Conservation (phyloP, 2,329 filamentous ascomycete species). For the Orbilia brochopaga region DNA sequence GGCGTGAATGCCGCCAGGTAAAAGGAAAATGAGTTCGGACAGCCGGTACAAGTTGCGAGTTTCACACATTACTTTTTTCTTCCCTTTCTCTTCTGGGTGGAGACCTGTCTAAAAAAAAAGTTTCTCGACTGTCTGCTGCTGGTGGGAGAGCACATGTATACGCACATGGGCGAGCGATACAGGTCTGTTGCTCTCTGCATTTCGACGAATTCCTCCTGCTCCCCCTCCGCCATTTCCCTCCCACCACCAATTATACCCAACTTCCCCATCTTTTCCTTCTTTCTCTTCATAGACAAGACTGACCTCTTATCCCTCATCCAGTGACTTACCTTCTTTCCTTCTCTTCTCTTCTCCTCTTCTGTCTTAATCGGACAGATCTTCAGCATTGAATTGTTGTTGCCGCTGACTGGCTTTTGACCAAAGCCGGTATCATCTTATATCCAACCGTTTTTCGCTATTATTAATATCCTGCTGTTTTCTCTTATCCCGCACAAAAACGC, state of each 20-base stretch:
- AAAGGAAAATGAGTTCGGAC: slow-evolving; percentile 43
- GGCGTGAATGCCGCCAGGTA: slow-evolving; percentile 21
- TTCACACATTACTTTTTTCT: slow-evolving; percentile 27
- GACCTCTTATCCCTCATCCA: slow-evolving; percentile 47
- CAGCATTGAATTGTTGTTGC: slow-evolving; percentile 47
- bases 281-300: slow-evolving; percentile 49
- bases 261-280: slow-evolving; percentile 49
- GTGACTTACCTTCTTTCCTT: slow-evolving; percentile 38
- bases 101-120: slow-evolving; percentile 46
- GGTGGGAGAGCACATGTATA: slow-evolving; percentile 26
- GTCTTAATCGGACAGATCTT: slow-evolving; percentile 17
- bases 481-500: slow-evolving; percentile 25
- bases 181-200: slow-evolving; percentile 42
- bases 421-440: slow-evolving; percentile 1
- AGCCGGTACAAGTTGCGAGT: slow-evolving; percentile 46
- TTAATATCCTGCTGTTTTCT: slow-evolving; percentile 14
- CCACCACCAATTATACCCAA: slow-evolving; percentile 48
- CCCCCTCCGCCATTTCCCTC: slow-evolving; percentile 42
- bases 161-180: slow-evolving; percentile 40
- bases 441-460: slow-evolving; percentile 13
- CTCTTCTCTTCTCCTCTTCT: slow-evolving; percentile 13
- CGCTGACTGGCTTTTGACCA: slow-evolving; percentile 31
- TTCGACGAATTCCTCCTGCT: slow-evolving; percentile 51
- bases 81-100: slow-evolving; percentile 33
- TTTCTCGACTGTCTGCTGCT: slow-evolving; percentile 45